A percentile compares a stretch with the other conserved stretches of the same genome.
Conservation (phyloP, 768 basidiomycete genomes). For the Omphalotus guepiniiformis region DNA sequence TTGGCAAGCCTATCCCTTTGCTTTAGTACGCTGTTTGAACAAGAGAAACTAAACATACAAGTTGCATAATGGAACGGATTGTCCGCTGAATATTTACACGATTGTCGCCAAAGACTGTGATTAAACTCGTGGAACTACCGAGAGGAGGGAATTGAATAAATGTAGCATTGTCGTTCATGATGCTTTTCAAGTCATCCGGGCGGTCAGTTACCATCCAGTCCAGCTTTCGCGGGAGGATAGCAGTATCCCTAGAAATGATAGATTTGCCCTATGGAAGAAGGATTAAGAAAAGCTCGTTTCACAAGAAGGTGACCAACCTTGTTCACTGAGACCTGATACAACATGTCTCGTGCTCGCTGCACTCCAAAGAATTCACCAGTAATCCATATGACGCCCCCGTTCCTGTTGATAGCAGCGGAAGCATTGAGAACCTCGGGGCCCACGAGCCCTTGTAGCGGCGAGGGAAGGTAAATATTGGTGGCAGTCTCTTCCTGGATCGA, state of each 20-base stretch:
- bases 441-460: slow-evolving; percentile 81
- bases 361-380: slow-evolving; percentile 98
- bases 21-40: slow-evolving; percentile 11
- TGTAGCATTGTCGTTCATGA: slow-evolving; percentile 96
- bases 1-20: slow-evolving; percentile 71
- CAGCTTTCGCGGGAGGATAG: slow-evolving; percentile 91
- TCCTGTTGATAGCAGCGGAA: slow-evolving; percentile 40
- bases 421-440: slow-evolving; percentile 57
- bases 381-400: slow-evolving; percentile 85
- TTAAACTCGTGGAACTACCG: slow-evolving; percentile 88
- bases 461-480: slow-evolving; percentile 94
- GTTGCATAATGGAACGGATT: slow-evolving; percentile 89
- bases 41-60: slow-evolving; percentile 51
- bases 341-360: slow-evolving; percentile 91
- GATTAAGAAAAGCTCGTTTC: not conserved
- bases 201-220: slow-evolving; percentile 99
- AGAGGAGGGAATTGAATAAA: slow-evolving; percentile 92
- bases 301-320: slow-evolving; percentile 52
- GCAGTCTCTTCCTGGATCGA: slow-evolving; percentile 95
- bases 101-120: slow-evolving; percentile 92
- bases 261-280: slow-evolving; percentile 62
- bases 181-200: slow-evolving; percentile 84
- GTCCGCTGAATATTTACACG: slow-evolving; percentile 93
- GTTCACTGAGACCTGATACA: slow-evolving; percentile 79
- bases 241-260: slow-evolving; percentile 88